These are phyloP conservation scores for Metarhizium brunneum DNA, from an alignment of 2,329 filamentous ascomycete genomes.

Conservation along the genomic window DNA sequence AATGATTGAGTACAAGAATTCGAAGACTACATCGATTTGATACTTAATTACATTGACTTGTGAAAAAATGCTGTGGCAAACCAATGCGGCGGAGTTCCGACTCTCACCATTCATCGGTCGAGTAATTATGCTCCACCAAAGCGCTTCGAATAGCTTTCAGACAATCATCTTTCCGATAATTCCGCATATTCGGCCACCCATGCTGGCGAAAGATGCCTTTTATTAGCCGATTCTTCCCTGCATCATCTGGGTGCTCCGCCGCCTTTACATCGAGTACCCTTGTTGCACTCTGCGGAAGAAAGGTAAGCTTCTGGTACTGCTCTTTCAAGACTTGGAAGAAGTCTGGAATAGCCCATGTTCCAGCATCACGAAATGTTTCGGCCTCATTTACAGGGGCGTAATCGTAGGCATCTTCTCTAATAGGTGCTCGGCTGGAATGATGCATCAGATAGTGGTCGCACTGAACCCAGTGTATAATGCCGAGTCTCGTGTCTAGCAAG, in stretches of 20 bases:
- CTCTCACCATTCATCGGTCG: not conserved
- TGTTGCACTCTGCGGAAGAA: constrained; percentile 10
- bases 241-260: not conserved
- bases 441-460: constrained; percentile 8
- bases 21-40: too few species aligned
- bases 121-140: not conserved
- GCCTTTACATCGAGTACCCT: constrained; percentile 4
- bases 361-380: constrained; percentile 13
- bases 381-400: constrained; percentile 15
- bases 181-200: constrained; percentile 12
- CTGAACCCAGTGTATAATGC: constrained; percentile 17
- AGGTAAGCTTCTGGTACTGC: constrained; percentile 12
- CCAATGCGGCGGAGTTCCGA: too few species aligned
- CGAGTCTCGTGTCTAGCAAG: constrained; percentile 17
- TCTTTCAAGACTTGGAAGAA: constrained; percentile 18
- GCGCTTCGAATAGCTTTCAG: not conserved
- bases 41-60: too few species aligned
- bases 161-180: not conserved
- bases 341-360: constrained; percentile 15
- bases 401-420: constrained; percentile 13
- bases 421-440: not conserved
- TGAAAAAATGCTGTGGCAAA: too few species aligned
- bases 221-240: constrained; percentile 9
- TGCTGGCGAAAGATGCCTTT: constrained; percentile 14
- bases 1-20: too few species aligned